These are phyloP conservation scores for Vigna mungo DNA, from an alignment of 306 rosid species.

Conservation along the genomic window DNA sequence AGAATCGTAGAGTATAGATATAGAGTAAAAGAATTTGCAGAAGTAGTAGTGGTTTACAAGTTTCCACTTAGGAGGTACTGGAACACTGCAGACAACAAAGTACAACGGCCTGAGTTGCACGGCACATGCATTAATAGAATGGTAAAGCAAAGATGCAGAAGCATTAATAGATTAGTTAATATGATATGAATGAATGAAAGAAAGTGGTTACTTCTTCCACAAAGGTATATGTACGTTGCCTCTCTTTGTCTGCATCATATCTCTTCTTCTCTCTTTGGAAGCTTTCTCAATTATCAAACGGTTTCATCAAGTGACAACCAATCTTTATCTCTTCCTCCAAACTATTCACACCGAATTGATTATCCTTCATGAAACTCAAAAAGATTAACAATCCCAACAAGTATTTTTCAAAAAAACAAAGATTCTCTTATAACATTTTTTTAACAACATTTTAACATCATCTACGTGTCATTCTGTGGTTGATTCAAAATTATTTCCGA, in stretches of 20 bases:
- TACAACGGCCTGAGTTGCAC: neutral
- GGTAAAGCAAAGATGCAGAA: neutral
- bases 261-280: constrained; percentile 10
- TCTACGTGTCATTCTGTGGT: too few species aligned
- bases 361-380: too few species aligned
- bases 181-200: too few species aligned
- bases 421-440: too few species aligned
- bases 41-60: neutral
- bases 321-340: neutral
- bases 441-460: too few species aligned
- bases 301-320: neutral
- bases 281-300: constrained; percentile 32
- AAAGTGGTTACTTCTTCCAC: constrained; percentile 10
- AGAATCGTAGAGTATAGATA: neutral
- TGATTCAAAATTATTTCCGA: too few species aligned
- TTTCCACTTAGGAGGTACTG: neutral
- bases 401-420: too few species aligned
- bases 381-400: neutral
- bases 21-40: neutral
- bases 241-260: constrained; percentile 19
- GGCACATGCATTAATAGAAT: neutral
- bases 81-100: constrained; percentile 3
- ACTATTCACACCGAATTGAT: neutral
- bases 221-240: neutral
- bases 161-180: constrained; percentile 8